phyloP scores from a whole-genome alignment of 257 asterid genomes.

The Hygrophila difformis region DNA sequence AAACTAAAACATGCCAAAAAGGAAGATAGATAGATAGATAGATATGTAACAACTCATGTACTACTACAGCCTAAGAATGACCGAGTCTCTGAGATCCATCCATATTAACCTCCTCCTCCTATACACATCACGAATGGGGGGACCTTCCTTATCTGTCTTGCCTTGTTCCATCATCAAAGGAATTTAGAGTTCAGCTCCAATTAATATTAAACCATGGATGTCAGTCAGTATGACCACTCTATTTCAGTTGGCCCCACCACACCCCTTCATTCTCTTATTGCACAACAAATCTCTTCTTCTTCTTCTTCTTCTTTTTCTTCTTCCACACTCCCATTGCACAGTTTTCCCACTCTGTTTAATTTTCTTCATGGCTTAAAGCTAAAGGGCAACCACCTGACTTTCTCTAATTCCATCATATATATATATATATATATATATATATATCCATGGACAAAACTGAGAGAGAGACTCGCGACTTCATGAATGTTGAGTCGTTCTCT shows the following conservation, averaged over 20 bases:
- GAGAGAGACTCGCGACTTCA: slow-evolving; percentile 68
- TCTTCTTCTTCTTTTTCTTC: background rate
- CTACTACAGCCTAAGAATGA: too few relatives aligned
- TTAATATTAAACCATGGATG: slow-evolving; percentile 27
- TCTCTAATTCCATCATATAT: background rate
- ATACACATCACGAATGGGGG: slow-evolving; percentile 30
- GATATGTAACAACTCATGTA: too few relatives aligned
- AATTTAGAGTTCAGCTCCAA: slow-evolving; percentile 32
- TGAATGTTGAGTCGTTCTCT: slow-evolving; percentile 88
- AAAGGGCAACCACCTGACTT: background rate
- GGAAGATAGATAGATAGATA: slow-evolving; percentile 6
- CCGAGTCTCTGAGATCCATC: too few relatives aligned
- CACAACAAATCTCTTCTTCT: slow-evolving; percentile 4
- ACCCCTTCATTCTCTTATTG: background rate
- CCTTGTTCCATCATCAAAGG: slow-evolving; percentile 24
- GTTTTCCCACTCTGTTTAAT: background rate
- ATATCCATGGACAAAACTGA: slow-evolving; percentile 58
- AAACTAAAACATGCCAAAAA: slow-evolving; percentile 17
- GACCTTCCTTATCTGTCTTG: slow-evolving; percentile 34
- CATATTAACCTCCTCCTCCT: slow-evolving; percentile 9
- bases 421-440: too few relatives aligned
- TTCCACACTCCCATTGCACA: background rate
- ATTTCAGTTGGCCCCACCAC: slow-evolving; percentile 30
- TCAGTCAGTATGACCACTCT: slow-evolving; percentile 28
- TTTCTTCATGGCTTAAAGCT: background rate